Evolutionary conservation across 345 rosid species (phyloP).

Genomic region (Gynandropsis gynandra): DNA sequence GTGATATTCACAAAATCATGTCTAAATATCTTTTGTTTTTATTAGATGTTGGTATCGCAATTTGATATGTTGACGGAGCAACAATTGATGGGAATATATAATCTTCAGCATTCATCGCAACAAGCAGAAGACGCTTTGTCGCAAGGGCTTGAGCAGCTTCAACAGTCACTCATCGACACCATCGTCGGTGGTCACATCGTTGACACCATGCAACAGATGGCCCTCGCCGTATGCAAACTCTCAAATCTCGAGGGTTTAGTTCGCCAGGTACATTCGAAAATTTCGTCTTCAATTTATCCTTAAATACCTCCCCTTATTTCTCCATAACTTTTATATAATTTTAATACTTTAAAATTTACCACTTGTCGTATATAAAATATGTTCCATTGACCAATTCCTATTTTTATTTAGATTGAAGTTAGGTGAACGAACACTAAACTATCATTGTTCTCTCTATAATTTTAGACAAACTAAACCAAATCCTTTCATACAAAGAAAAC

Average conservation of each 20-base stretch:
- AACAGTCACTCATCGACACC: constrained; percentile 83
- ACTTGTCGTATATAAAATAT: no score
- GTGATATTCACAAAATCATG: no score
- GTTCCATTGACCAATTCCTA: no score
- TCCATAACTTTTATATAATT: not conserved
- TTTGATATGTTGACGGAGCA: constrained; percentile 86
- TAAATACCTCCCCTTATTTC: no score
- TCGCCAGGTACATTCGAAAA: constrained; percentile 74
- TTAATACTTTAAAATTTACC: no score
- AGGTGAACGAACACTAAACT: no score
- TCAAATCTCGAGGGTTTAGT: constrained; percentile 90
- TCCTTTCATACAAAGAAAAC: no score
- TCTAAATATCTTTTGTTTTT: no score
- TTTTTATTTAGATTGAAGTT: no score
- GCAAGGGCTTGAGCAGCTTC: constrained; percentile 90
- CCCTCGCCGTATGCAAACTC: constrained; percentile 75
- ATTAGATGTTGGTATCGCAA: constrained; percentile 78
- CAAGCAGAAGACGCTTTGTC: constrained; percentile 95
- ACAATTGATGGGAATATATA: constrained; percentile 85
- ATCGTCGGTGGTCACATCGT: constrained; percentile 42
- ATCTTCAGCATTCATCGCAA: constrained; percentile 87
- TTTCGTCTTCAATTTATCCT: constrained; percentile 5
- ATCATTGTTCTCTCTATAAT: no score
- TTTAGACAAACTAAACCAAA: no score
- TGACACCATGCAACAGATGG: constrained; percentile 97